Conservation (phyloP, 2,329 filamentous ascomycete species). For the Sporothrix humicola region DNA sequence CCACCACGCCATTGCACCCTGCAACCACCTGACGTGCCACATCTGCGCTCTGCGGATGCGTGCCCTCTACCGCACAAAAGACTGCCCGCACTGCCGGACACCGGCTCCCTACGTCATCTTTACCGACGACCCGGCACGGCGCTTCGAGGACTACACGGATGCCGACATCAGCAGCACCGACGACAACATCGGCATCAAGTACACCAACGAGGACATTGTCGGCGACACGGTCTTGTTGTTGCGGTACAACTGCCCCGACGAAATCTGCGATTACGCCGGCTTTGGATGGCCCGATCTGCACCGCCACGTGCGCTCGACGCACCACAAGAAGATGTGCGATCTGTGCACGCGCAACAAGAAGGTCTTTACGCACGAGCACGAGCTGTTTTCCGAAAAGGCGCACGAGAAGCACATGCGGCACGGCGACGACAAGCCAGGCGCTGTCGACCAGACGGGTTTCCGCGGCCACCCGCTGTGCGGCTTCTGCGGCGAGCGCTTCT, state of each 20-base stretch:
- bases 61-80: constrained; percentile 93
- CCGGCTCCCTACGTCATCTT: constrained; percentile 86
- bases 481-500: constrained; percentile 91
- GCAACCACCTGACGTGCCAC: constrained; percentile 96
- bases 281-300: constrained; percentile 64
- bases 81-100: constrained; percentile 91
- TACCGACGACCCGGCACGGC: constrained; percentile 81
- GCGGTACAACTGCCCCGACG: constrained; percentile 92
- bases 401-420: constrained; percentile 86
- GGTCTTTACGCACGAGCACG: constrained; percentile 97
- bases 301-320: constrained; percentile 79
- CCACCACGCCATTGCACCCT: constrained; percentile 87
- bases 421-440: constrained; percentile 89
- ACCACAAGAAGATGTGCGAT: constrained; percentile 90
- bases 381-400: constrained; percentile 81
- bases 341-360: constrained; percentile 93
- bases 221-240: constrained; percentile 88
- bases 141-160: constrained; percentile 80
- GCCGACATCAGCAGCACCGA: constrained; percentile 78
- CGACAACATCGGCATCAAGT: constrained; percentile 87
- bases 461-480: constrained; percentile 93
- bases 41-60: constrained; percentile 91
- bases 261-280: constrained; percentile 79
- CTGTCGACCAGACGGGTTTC: constrained; percentile 91
- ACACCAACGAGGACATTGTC: constrained; percentile 85